phyloP scores from a whole-genome alignment of 2,329 filamentous ascomycete genomes.

The Cladophialophora carrionii region DNA sequence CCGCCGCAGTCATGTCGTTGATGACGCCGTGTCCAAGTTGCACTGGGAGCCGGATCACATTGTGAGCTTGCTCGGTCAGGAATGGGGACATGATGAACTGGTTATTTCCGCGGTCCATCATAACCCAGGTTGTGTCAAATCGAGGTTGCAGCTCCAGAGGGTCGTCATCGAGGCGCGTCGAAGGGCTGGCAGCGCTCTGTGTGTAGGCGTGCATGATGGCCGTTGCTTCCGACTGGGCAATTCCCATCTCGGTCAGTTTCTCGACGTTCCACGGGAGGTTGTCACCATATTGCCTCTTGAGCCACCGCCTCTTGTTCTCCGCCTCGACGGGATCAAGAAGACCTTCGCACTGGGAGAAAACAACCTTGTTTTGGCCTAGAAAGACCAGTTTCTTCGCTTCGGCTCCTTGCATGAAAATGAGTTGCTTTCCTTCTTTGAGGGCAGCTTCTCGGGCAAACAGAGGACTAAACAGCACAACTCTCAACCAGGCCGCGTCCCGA shows the following conservation, averaged over 20 bases:
- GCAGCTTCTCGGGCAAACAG: conserved; percentile 6
- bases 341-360: conserved; percentile 10
- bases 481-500: conserved; percentile 14
- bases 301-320: background rate
- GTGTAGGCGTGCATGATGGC: conserved; percentile 4
- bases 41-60: background rate
- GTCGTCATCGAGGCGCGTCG: background rate
- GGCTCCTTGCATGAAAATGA: conserved; percentile 19
- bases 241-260: conserved; percentile 1
- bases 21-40: background rate
- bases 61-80: conserved; percentile 1
- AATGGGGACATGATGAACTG: conserved; percentile 23
- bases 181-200: background rate
- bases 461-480: conserved; percentile 21
- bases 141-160: background rate
- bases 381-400: conserved; percentile 23
- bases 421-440: conserved; percentile 12
- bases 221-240: conserved; percentile 1
- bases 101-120: conserved; percentile 23
- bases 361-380: conserved; percentile 1
- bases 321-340: background rate
- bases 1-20: conserved; percentile 11
- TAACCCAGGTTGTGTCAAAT: conserved; percentile 13
- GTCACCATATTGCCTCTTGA: conserved; percentile 7
- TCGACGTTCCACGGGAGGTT: conserved; percentile 2